Conservation (phyloP, 352 stramenopile species). For the Blastocystis sp. region DNA sequence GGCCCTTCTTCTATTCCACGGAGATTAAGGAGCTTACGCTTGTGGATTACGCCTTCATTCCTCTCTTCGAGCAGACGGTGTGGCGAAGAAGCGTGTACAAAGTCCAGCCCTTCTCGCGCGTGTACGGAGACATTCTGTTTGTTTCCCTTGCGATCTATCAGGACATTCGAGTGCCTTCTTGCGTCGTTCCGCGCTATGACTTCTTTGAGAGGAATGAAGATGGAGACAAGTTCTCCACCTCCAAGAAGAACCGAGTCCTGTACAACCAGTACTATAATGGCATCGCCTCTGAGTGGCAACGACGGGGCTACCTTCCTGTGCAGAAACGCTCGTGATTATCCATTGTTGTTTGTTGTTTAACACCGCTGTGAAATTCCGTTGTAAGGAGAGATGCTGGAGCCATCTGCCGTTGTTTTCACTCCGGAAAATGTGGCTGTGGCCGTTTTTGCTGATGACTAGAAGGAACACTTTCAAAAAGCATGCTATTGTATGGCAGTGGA, state of each 20-base stretch:
- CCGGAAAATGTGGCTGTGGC: background rate
- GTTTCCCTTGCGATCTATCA: conserved; percentile 9
- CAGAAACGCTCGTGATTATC: background rate
- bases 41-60: conserved; percentile 57
- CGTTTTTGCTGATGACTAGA: conserved; percentile 10
- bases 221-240: conserved; percentile 24
- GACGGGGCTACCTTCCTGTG: conserved; percentile 21
- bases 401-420: background rate
- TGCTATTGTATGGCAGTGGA: conserved; percentile 43
- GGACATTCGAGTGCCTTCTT: background rate
- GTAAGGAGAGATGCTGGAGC: background rate
- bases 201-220: conserved; percentile 60
- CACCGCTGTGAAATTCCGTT: background rate
- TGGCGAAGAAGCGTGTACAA: conserved; percentile 40
- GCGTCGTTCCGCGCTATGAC: background rate
- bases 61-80: conserved; percentile 26
- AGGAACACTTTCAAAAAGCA: conserved; percentile 31
- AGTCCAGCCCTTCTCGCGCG: background rate
- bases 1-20: background rate
- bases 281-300: conserved; percentile 38
- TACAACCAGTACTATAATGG: conserved; percentile 35
- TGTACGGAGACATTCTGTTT: conserved; percentile 56
- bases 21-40: background rate
- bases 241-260: conserved; percentile 1
- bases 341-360: conserved; percentile 30